These are phyloP conservation scores for Trichosporon inkin DNA, from an alignment of 1,284 basidiomycete genomes.

Conservation along the genomic window DNA sequence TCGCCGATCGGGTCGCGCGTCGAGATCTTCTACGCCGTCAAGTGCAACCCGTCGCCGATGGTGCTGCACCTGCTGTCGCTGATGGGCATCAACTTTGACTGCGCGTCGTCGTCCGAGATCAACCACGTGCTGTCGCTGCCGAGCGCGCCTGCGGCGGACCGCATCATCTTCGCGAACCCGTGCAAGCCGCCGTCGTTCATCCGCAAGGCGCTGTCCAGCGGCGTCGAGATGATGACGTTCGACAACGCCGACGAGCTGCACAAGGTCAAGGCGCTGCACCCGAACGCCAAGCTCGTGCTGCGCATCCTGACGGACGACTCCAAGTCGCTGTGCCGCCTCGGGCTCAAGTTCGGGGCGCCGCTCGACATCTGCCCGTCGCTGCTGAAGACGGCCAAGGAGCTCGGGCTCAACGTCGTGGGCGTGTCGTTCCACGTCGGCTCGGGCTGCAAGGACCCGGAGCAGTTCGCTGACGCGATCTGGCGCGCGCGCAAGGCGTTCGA, in stretches of 20 bases:
- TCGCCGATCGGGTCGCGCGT: slow-evolving; percentile 68
- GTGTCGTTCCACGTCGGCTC: slow-evolving; percentile 98
- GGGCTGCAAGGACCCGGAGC: slow-evolving; percentile 87
- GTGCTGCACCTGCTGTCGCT: slow-evolving; percentile 84
- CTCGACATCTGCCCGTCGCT: slow-evolving; percentile 75
- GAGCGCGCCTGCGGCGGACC: slow-evolving; percentile 51
- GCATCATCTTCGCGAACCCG: slow-evolving; percentile 97
- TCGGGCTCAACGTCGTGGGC: slow-evolving; percentile 82
- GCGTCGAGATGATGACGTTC: slow-evolving; percentile 93
- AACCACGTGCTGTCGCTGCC: slow-evolving; percentile 72
- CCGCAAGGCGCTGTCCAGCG: slow-evolving; percentile 70
- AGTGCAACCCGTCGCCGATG: slow-evolving; percentile 96
- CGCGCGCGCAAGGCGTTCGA: slow-evolving; percentile 82
- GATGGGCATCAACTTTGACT: slow-evolving; percentile 91
- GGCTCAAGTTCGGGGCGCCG: slow-evolving; percentile 95
- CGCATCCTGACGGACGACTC: slow-evolving; percentile 97
- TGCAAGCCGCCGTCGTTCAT: slow-evolving; percentile 96
- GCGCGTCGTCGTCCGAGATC: slow-evolving; percentile 96
- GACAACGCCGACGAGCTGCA: slow-evolving; percentile 97
- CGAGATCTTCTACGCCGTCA: slow-evolving; percentile 91
- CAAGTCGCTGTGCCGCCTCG: slow-evolving; percentile 87
- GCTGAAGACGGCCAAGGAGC: slow-evolving; percentile 71
- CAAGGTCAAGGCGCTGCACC: slow-evolving; percentile 83
- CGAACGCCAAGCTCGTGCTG: slow-evolving; percentile 78
- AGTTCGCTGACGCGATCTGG: slow-evolving; percentile 83